Evolutionary conservation across 108 stramenopile genomes (phyloP), one percentile per base, ranked within the genome.

Genomic region (Fistulifera pelliculosa): DNA sequence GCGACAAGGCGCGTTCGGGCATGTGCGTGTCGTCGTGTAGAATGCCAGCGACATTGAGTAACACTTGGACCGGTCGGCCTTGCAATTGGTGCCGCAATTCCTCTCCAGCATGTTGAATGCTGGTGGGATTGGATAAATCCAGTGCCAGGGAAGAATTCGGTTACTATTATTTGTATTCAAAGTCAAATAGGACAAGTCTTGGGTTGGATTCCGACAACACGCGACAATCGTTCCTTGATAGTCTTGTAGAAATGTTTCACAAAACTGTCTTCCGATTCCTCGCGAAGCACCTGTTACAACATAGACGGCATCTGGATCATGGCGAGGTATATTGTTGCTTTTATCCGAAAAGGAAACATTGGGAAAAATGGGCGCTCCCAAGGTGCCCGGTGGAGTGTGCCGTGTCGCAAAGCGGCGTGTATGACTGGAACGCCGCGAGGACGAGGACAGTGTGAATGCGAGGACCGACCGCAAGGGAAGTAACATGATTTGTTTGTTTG

Each of bases 21-120:
- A 82, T 86, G 0, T 81, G 74, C 2, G 81, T 83, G 0, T 64
- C 77, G 55, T 83, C 82, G 38, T 86, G 86, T 23, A 94, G 52
- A 41, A 94, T 56, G 8, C 93, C 93, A 23, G 82, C 88, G 10
- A 85, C 83, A 60, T 94, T 88, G 41, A 88, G 60, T 0, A 94
- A 57, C 0, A 70, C 43, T 58, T 93, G 87, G 12, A 93, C 77
- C 7, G 31, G 31, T 15, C 83, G 69, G 19, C 24, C 28, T 35
- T 63, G 47, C 47, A 68, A 82, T 11, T 52, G 60, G 38, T 55
- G 38, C 41, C 66, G 58, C 10, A 90, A 68, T 25, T 47, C 31
- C 24, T 45, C 11, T 16, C 51, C 80, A 10, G 77, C 55, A 1
- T 51, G 15, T 43, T 80, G 79, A 35, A 91, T 80, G 5, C 76